Percentiles rank a stretch among this genome's conserved stretches.
These are phyloP conservation scores for Trichoderma arundinaceum DNA, from an alignment of 2,329 filamentous ascomycete species.

Conservation along the genomic window DNA sequence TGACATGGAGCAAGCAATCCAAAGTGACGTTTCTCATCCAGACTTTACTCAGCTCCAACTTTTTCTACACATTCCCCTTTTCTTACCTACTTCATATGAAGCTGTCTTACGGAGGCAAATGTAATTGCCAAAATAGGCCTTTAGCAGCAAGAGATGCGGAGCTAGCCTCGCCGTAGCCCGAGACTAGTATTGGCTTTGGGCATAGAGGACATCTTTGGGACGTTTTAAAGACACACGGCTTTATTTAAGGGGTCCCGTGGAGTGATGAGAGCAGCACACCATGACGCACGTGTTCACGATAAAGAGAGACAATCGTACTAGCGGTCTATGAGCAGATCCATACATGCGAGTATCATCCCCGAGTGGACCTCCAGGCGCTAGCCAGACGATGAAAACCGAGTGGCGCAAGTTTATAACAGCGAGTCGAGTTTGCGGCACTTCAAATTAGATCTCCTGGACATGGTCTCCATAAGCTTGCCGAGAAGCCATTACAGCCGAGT, in stretches of 20 bases:
- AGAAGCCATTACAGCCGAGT: slow-evolving; percentile 7
- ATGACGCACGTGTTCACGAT: slow-evolving; percentile 2
- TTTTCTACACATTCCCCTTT: neutral
- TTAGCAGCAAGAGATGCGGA: neutral
- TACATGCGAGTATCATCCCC: slow-evolving; percentile 5
- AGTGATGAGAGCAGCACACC: neutral
- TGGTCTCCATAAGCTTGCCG: slow-evolving; percentile 7
- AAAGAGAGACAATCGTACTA: neutral
- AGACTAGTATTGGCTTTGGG: neutral
- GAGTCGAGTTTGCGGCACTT: neutral
- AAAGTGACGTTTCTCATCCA: too few species aligned
- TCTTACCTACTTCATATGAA: neutral
- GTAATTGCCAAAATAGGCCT: neutral
- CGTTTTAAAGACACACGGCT: neutral
- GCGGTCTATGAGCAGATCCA: neutral
- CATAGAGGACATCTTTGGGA: neutral
- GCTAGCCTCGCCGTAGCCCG: neutral
- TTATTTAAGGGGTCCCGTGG: neutral
- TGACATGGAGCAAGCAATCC: too few species aligned
- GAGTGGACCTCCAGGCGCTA: neutral
- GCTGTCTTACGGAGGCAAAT: neutral
- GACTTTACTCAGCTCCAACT: too few species aligned
- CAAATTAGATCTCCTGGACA: neutral
- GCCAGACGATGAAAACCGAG: neutral
- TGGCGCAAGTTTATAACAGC: neutral